phyloP scores from a whole-genome alignment of 306 rosid genomes.

The Cucurbita pepo region DNA sequence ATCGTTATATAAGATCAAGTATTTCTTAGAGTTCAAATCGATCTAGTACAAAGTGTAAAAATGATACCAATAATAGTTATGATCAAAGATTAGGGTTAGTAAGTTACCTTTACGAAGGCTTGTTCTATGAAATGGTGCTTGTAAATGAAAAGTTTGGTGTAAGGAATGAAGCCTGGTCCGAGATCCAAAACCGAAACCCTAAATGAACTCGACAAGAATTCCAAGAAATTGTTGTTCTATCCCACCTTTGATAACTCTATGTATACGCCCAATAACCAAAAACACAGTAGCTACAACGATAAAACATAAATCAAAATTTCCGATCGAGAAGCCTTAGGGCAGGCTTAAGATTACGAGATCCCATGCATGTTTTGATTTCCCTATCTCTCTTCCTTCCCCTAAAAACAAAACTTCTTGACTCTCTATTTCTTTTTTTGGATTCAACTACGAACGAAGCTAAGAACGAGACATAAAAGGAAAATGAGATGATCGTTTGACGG shows the following conservation, averaged over 20 bases:
- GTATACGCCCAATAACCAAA: neutral
- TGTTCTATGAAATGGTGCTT: neutral
- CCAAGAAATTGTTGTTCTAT: neutral
- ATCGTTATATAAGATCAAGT: too few relatives aligned
- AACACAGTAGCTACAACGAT: neutral
- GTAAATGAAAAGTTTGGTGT: conserved; percentile 30
- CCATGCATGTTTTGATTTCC: neutral
- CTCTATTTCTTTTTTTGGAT: too few relatives aligned
- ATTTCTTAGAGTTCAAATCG: too few relatives aligned
- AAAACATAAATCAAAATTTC: neutral
- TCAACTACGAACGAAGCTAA: too few relatives aligned
- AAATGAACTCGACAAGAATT: neutral
- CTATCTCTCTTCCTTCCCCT: neutral
- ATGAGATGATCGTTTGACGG: neutral
- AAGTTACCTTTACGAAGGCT: neutral
- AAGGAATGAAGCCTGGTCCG: conserved; percentile 94
- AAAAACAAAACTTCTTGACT: neutral
- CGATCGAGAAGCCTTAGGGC: neutral
- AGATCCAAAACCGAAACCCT: conserved; percentile 22
- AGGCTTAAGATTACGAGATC: neutral
- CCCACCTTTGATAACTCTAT: neutral
- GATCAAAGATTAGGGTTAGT: neutral
- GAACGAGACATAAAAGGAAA: neutral
- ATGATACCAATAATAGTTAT: too few relatives aligned
- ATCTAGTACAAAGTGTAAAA: too few relatives aligned